Evolutionary conservation across 2,329 filamentous ascomycete species (phyloP), one percentile per base, ranked within the genome.

Genomic region (Thelonectria olida): DNA sequence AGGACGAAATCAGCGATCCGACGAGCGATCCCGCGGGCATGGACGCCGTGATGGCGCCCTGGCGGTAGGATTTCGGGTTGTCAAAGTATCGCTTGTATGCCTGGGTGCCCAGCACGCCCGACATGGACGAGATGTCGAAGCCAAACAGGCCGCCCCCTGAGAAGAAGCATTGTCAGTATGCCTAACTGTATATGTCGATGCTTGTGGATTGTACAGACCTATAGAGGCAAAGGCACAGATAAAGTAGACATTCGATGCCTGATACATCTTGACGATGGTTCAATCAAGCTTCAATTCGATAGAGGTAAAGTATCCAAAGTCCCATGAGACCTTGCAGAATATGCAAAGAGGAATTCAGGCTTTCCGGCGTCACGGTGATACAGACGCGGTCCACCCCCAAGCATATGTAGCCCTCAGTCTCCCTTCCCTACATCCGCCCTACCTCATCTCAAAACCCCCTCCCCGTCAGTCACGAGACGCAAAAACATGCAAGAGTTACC

Each of bases 111-210:
- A 93, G 81, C 22, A 88, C 86, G 45, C 85, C 87, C 36, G 86
- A 88, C 90, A 93, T 92, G 42, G 88, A 91, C 57, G 85, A 87
- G 70, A 93, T 92, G 77, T 93, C 91, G 73, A 93, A 93, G 68
- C 91, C 92, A 71, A 93, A 93, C 23, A 93, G 81, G 22, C 85
- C 87, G 73, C 90, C 90, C 67, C 90, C 90, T 80, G 82, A 7
- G 27, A 49, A 39, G 36, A 4, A n/a, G 9, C 36, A 12, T 15
- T 39, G 25, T 60, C n/a, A 58, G 56, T 34, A n/a, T 25, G 28
- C 3, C 41, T 10, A 34, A 4, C 15, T 7, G 25, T 20, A 9
- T 10, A 7, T 5, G 8, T n/a, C 15, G 36, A n/a, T 19, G 17
- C 4, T 20, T 13, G 6, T 17, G 6, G 36, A 20, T n/a, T n/a